A percentile compares a stretch with the other conserved stretches of the same genome.
These are phyloP conservation scores for Cichorium intybus DNA, from an alignment of 140 eudicot genomes.

Conservation along the genomic window DNA sequence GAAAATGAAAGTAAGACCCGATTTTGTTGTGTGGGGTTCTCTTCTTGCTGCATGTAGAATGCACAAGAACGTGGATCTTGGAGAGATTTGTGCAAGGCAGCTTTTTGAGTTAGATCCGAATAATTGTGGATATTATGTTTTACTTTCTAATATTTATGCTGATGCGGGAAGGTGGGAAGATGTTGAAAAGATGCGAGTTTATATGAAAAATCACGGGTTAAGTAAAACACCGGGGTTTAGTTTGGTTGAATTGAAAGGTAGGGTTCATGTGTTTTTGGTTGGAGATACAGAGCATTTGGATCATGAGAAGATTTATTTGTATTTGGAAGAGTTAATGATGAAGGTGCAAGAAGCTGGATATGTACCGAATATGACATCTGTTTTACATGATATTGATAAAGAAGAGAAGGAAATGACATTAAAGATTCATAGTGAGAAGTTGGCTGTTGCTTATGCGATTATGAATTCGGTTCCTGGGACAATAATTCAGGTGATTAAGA, in stretches of 20 bases:
- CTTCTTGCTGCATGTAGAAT: conserved; percentile 89
- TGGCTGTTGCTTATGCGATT: conserved; percentile 74
- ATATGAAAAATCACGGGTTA: conserved; percentile 63
- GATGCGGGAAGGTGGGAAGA: conserved; percentile 98
- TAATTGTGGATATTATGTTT: conserved; percentile 81
- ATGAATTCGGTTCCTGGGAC: conserved; percentile 76
- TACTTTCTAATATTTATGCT: conserved; percentile 85
- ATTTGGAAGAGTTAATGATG: conserved; percentile 48
- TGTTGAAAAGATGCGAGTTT: conserved; percentile 63
- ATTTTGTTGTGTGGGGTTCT: conserved; percentile 91
- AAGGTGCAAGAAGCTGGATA: conserved; percentile 71
- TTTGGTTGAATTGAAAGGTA: conserved; percentile 72
- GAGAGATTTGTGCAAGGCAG: conserved; percentile 65
- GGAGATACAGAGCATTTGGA: conserved; percentile 78
- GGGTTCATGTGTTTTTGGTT: conserved; percentile 73
- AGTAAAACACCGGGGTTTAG: conserved; percentile 86
- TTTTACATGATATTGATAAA: conserved; percentile 60
- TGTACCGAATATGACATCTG: conserved; percentile 61
- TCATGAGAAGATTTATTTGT: conserved; percentile 51
- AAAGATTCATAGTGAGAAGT: conserved; percentile 73
- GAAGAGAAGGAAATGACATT: conserved; percentile 74
- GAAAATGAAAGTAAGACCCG: conserved; percentile 81
- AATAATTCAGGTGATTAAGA: conserved; percentile 62
- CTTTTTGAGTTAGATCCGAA: conserved; percentile 75
- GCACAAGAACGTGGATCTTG: conserved; percentile 88